phyloP scores from a whole-genome alignment of 371 early-diverging fungal species.

The Caulochytrium protostelioides region DNA sequence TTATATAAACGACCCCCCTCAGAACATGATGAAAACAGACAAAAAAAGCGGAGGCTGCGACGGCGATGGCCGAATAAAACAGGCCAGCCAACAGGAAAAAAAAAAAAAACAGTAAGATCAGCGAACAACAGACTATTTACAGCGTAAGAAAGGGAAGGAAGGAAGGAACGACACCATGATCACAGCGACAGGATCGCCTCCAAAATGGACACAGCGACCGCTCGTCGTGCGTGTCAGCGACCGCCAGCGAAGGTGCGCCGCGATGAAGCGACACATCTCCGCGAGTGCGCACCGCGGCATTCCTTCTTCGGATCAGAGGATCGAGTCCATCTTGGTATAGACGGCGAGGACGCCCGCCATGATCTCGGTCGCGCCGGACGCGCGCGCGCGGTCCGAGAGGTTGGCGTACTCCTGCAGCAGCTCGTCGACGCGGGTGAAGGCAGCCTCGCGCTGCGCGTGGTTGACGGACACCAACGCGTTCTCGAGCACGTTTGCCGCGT shows the following conservation, averaged over 20 bases:
- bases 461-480: constrained; percentile 66
- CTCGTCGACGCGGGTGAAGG: constrained; percentile 68
- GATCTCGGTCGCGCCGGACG: constrained; percentile 26
- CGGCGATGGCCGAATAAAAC: too few relatives aligned
- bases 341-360: constrained; percentile 17
- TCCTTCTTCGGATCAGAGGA: neutral
- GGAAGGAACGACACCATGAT: too few relatives aligned
- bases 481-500: constrained; percentile 86
- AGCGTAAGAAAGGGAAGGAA: too few relatives aligned
- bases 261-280: constrained; percentile 25
- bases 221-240: constrained; percentile 51
- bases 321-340: constrained; percentile 6
- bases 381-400: constrained; percentile 32
- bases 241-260: constrained; percentile 38
- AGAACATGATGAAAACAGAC: too few relatives aligned
- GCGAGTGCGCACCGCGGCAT: constrained; percentile 24
- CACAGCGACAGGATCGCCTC: too few relatives aligned
- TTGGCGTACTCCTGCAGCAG: constrained; percentile 60
- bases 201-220: too few relatives aligned
- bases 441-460: constrained; percentile 64
- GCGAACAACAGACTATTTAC: too few relatives aligned
- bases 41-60: too few relatives aligned
- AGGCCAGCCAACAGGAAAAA: too few relatives aligned
- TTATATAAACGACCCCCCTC: too few relatives aligned
- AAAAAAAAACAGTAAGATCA: too few relatives aligned